phyloP scores from a whole-genome alignment of 129 eudicot species.

The Ambrosia artemisiifolia region DNA sequence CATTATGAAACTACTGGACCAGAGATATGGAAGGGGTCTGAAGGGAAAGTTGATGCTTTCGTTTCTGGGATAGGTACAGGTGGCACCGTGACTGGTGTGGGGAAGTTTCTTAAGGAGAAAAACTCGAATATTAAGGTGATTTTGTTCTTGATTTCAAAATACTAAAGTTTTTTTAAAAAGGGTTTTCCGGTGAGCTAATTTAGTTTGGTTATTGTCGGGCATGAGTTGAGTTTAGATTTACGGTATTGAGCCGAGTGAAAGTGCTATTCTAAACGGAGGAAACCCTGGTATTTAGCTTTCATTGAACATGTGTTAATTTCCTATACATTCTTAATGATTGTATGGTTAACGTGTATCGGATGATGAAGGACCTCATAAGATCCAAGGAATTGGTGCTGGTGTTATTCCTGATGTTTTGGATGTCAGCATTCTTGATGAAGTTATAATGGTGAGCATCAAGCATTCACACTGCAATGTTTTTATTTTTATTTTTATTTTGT shows the following conservation, averaged over 20 bases:
- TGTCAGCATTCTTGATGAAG: slow-evolving; percentile 52
- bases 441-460: slow-evolving; percentile 41
- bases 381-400: slow-evolving; percentile 78
- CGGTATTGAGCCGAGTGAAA: slow-evolving; percentile 73
- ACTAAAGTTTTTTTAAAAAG: background rate
- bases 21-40: slow-evolving; percentile 27
- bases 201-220: background rate
- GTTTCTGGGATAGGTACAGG: slow-evolving; percentile 75
- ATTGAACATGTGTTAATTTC: background rate
- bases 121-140: slow-evolving; percentile 54
- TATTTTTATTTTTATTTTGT: background rate
- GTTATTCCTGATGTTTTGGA: slow-evolving; percentile 48
- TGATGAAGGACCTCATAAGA: slow-evolving; percentile 51
- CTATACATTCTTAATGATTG: background rate
- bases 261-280: slow-evolving; percentile 59
- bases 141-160: background rate
- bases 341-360: background rate
- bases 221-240: slow-evolving; percentile 35
- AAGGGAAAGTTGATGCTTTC: slow-evolving; percentile 57
- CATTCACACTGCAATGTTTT: background rate
- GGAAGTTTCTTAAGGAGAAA: slow-evolving; percentile 63
- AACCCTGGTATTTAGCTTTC: slow-evolving; percentile 29
- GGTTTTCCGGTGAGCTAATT: background rate
- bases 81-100: slow-evolving; percentile 66
- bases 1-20: slow-evolving; percentile 49